A percentile compares a stretch with the other conserved stretches of the same genome.
Conservation (phyloP, 2,329 filamentous ascomycete genomes). For the Escovopsis sp. region DNA sequence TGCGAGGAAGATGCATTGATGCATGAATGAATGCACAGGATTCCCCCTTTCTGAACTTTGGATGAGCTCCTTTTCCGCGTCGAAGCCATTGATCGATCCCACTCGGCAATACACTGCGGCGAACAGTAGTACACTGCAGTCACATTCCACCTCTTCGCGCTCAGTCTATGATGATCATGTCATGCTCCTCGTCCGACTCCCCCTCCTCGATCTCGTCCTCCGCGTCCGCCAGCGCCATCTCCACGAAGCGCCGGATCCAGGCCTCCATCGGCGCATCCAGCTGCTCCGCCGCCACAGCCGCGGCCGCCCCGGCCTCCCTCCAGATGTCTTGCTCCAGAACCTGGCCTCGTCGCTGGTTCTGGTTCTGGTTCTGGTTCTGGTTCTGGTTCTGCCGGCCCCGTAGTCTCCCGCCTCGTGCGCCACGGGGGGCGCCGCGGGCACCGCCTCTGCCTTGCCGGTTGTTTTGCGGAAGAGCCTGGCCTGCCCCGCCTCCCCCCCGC, state of each 20-base stretch:
- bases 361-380: conserved; percentile 1
- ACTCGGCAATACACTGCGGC: too few species aligned
- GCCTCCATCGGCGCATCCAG: conserved; percentile 33
- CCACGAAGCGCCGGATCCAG: conserved; percentile 41
- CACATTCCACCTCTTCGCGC: neutral
- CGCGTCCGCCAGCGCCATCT: conserved; percentile 37
- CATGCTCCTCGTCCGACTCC: conserved; percentile 22
- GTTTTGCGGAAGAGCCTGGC: neutral
- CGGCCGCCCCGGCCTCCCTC: neutral
- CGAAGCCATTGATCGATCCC: too few species aligned
- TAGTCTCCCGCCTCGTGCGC: conserved; percentile 1
- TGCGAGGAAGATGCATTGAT: too few species aligned
- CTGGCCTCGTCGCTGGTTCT: neutral
- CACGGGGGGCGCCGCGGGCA: conserved; percentile 2
- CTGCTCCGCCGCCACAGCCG: conserved; percentile 10
- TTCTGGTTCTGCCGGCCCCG: conserved; percentile 12
- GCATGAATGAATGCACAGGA: too few species aligned
- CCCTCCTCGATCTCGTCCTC: conserved; percentile 30
- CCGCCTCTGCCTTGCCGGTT: conserved; percentile 2
- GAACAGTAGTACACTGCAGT: too few species aligned
- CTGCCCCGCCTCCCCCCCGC: conserved; percentile 3
- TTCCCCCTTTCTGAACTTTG: too few species aligned
- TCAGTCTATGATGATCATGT: conserved; percentile 9
- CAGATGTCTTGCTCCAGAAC: too few species aligned
- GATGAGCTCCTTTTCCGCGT: too few species aligned